Evolutionary conservation across 768 basidiomycete species (phyloP), one percentile per base, ranked within the genome.

Genomic region (Crucibulum laeve): DNA sequence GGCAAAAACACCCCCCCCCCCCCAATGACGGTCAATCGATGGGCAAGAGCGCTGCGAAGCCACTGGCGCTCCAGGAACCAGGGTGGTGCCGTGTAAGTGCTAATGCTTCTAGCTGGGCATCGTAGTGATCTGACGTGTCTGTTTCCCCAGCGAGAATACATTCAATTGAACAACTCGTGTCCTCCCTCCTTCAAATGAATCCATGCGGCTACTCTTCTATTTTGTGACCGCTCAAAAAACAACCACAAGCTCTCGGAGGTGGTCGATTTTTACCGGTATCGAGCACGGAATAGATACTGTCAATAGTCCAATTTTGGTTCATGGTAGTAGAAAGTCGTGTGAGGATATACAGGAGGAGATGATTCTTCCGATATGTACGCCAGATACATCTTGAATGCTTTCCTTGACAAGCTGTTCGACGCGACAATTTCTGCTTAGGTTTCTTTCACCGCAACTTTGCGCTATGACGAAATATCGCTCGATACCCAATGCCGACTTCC

Each of bases 231-330:
- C 24, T 22, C 7, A 40, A 25, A 19, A 18, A 8, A n/a, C 10
- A 19, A 24, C 19, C 38, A 18, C 13, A 18, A 22, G 17, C 10
- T 11, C 24, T 18, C 22, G 24, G 38, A 24, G 8, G 38, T 40
- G 23, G 10, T 8, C 10, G 18, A 30, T 37, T 40, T 24, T 6
- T 40, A 10, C 38, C 38, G 38, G 14, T 13, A 40, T 25, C 13
- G 24, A 18, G 13, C 10, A 40, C 10, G 14, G 10, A 28, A 32
- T 6, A 26, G 5, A 11, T 15, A 36, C 35, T 7, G 28, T n/a
- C 8, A 30, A n/a, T 7, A 25, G 21, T 42, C 40, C 40, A n/a
- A 42, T 42, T 42, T 42, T 19, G 40, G 40, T 42, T 32, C n/a
- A 17, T 15, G 14, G 15, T 14, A 15, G 6, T n/a, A 42, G 19